Base-by-base conservation (phyloP, 805 yeast species). In the Candida khao-thaluensis region DNA sequence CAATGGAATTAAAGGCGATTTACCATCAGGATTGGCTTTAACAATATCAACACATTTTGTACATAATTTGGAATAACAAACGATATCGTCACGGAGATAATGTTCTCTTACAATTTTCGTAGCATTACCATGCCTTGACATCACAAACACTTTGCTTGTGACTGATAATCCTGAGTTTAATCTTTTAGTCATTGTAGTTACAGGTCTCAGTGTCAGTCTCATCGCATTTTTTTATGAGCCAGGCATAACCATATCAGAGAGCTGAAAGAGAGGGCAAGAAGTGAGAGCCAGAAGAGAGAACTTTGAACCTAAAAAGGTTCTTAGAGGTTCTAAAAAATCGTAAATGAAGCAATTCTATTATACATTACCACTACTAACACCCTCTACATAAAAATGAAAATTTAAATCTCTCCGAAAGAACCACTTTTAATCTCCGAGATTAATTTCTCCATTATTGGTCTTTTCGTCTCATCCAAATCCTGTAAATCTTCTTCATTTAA, bases 81-180 rank as follows among this genome's bases (percentile, higher is more conserved):
- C 95, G 36, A 93, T 88, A 62, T 93, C 99, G 38, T 77, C 79
- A 60, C 99, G 76, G 41, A 93, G 68, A 57, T 93, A 93, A 61
- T 91, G 99, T 57, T 93, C 99, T 49, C 97, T 74, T 7, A 91
- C 95, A 18, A 93, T 76, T 59, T 93, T 91, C 24, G 89, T 74
- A 4, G 97, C 96, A 31, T 82, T 82, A 7, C 98, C 98, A 46
- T 84, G 80, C 52, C 93, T 75, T 2, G 96, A 86, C 52, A 96
- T 70, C 41, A 93, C 95, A 65, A 85, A 91, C 11, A 93, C 96
- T 60, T 91, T 91, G 34, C 84, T 85, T 0, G 93, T 82, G 22
- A 84, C 93, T 2, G 84, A 71, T 17, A 69, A 59, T 6, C 74
- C 74, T 17, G 61, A 48, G 5, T 70, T 57, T 29, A 69, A 54